phyloP scores from a whole-genome alignment of 1,284 basidiomycete species.

The Termitomyces sp. region DNA sequence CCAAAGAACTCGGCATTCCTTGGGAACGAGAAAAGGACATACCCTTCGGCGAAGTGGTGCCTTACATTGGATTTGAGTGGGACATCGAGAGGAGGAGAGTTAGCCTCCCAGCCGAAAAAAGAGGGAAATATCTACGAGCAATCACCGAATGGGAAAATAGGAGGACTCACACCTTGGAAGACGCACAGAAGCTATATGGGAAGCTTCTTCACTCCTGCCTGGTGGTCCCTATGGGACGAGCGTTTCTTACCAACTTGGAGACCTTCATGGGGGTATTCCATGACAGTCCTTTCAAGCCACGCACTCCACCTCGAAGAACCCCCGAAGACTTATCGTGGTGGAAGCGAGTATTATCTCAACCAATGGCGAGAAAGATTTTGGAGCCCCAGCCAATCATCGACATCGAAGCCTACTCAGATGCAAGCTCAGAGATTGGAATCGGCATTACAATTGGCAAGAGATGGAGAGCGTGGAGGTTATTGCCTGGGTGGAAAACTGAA shows the following conservation, averaged over 20 bases:
- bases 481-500: constrained; percentile 28
- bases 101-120: constrained; percentile 11
- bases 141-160: background rate
- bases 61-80: constrained; percentile 20
- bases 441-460: constrained; percentile 28
- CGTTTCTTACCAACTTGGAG: constrained; percentile 4
- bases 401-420: background rate
- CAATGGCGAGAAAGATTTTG: constrained; percentile 20
- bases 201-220: constrained; percentile 24
- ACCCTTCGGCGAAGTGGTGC: constrained; percentile 4
- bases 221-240: constrained; percentile 16
- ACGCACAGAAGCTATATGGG: constrained; percentile 24
- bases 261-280: background rate
- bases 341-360: background rate
- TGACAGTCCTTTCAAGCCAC: background rate
- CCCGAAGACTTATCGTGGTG: background rate
- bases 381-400: constrained; percentile 21
- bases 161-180: constrained; percentile 21
- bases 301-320: background rate
- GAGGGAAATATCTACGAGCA: constrained; percentile 12
- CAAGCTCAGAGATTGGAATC: constrained; percentile 29
- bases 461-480: constrained; percentile 34
- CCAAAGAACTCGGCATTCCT: constrained; percentile 21
- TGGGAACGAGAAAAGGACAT: constrained; percentile 25
- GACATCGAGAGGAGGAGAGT: constrained; percentile 7